phyloP scores from a whole-genome alignment of 2,329 filamentous ascomycete species.

The Bipolaris sorokiniana region DNA sequence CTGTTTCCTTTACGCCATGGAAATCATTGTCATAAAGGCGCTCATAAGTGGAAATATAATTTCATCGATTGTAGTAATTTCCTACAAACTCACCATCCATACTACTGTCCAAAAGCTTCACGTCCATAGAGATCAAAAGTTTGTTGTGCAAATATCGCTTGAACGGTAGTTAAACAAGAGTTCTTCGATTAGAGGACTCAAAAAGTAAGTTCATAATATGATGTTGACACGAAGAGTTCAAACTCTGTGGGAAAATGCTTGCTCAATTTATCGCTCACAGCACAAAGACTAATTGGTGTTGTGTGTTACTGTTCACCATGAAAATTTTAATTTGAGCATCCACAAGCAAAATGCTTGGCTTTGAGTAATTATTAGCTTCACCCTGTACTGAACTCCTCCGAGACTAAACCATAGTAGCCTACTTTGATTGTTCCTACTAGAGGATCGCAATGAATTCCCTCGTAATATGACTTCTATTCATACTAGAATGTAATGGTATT shows the following conservation, averaged over 20 bases:
- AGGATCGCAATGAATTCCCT: background rate
- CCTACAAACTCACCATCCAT: background rate
- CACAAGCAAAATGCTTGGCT: no score
- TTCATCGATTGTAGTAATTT: background rate
- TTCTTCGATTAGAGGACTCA: background rate
- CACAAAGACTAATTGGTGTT: no score
- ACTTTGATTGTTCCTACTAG: no score
- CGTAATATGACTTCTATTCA: background rate
- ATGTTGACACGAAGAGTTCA: background rate
- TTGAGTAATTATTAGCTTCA: no score
- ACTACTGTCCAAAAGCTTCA: background rate
- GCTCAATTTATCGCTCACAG: background rate
- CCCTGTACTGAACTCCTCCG: no score
- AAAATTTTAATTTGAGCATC: no score
- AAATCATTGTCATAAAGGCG: no score
- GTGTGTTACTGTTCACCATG: no score
- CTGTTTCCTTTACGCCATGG: no score
- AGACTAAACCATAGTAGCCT: no score
- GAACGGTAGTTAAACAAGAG: background rate
- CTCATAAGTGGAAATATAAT: no score
- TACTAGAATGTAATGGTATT: background rate
- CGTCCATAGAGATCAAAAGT: background rate
- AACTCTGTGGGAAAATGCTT: background rate
- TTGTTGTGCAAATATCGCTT: background rate
- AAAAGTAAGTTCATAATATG: background rate